Conservation (phyloP, 306 rosid genomes). For the Abrus precatorius region DNA sequence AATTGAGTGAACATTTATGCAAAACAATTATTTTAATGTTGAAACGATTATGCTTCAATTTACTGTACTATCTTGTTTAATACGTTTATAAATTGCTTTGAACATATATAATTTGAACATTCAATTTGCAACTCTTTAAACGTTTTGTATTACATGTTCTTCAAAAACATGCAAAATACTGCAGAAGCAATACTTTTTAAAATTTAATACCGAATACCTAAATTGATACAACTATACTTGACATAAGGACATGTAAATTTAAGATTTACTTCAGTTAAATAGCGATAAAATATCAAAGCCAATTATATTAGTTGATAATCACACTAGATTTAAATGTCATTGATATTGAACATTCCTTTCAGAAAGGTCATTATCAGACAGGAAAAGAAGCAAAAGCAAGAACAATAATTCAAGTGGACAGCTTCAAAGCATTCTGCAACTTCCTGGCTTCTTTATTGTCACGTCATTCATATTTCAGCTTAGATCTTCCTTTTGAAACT, state of each 20-base stretch:
- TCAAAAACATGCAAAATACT: neutral
- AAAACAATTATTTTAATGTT: neutral
- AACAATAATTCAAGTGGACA: neutral
- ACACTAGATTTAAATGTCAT: neutral
- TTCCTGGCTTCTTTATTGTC: neutral
- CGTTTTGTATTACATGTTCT: neutral
- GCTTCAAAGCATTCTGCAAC: slow-evolving; percentile 2
- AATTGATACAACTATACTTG: neutral
- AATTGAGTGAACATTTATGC: neutral
- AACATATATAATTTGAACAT: neutral
- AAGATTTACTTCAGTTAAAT: neutral
- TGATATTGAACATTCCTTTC: neutral
- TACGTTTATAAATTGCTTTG: neutral
- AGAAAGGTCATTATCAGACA: neutral
- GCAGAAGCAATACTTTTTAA: neutral
- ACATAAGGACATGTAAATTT: neutral
- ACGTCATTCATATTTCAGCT: slow-evolving; percentile 31
- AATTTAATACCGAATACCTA: neutral
- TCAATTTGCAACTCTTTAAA: neutral
- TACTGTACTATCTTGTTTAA: neutral
- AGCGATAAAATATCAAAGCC: neutral
- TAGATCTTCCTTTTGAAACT: slow-evolving; percentile 5
- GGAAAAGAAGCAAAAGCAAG: neutral
- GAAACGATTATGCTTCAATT: neutral
- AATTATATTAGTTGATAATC: neutral